Evolutionary conservation across 352 stramenopile species (phyloP), one percentile per base, ranked within the genome.

Genomic region (Globisporangium camurandrum): DNA sequence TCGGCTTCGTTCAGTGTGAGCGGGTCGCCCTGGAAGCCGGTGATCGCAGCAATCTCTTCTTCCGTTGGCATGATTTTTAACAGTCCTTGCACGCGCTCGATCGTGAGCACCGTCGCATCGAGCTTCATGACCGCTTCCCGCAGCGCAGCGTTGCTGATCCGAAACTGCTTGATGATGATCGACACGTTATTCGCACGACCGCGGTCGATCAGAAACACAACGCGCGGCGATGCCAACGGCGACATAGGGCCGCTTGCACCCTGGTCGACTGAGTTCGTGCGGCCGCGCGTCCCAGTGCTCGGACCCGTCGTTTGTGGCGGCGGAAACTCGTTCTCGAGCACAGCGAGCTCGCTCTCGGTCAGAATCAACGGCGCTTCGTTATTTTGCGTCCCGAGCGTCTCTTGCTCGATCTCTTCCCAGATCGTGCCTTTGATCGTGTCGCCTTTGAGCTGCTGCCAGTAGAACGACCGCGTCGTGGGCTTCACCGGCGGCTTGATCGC

Each of bases 91-190:
- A 94, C 73, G 24, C 88, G 83, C 47, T 96, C 84, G 19, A 91
- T 61, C 4, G 66, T 90, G 2, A 95, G 52, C 2, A 93, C 73
- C 36, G 66, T 76, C 1, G 73, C 60, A 45, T 95, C 86, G 37
- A 93, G 75, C 26, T 81, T 84, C 66, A 94, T 86, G 24, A 93
- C 82, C 4, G 84, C 84, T 44, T 88, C 69, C 1, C 85, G 75
- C 39, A 95, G 59, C 17, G 85, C 71, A 0, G 73, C 66, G 41
- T 89, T 80, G 69, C 75, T 96, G 71, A 98, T 96, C 41, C 94
- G 86, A 39, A 98, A 88, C 58, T 97, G 86, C 59, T 96, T 96
- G 38, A 98, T 78, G 59, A 97, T 97, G 59, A 99, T 99, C 17
- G 93, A 96, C n/a, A 98, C 95, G 51, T 93, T 93, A 60, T 90